Conservation (phyloP, 306 rosid species). For the Pachyrhizus erosus region DNA sequence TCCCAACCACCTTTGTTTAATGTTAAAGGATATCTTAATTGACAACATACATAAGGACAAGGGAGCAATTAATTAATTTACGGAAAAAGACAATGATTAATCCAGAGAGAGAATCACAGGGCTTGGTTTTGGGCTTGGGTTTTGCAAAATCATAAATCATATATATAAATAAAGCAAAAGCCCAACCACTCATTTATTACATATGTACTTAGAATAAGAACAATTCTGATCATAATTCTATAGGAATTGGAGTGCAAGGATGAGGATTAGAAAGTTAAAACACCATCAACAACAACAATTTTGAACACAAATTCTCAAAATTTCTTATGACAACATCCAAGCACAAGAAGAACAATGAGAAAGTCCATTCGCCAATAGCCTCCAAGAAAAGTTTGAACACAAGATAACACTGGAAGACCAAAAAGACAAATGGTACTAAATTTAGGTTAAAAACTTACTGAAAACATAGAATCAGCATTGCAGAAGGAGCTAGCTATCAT, state of each 20-base stretch:
- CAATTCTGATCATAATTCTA: slow-evolving; percentile 31
- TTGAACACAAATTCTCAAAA: neutral
- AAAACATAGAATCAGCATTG: slow-evolving; percentile 79
- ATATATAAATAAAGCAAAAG: neutral
- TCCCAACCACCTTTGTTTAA: slow-evolving; percentile 47
- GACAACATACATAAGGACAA: slow-evolving; percentile 38
- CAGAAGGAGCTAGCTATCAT: slow-evolving; percentile 78
- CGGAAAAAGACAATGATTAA: neutral
- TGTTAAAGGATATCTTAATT: slow-evolving; percentile 34
- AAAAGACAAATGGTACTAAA: neutral
- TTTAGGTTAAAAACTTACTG: slow-evolving; percentile 58
- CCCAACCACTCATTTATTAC: slow-evolving; percentile 37
- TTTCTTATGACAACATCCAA: neutral
- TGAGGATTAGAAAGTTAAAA: neutral
- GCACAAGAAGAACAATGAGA: slow-evolving; percentile 9
- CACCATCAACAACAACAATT: neutral
- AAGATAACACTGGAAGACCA: neutral
- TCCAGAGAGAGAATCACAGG: slow-evolving; percentile 27
- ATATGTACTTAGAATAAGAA: slow-evolving; percentile 33
- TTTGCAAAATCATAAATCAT: slow-evolving; percentile 27
- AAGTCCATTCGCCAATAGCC: neutral
- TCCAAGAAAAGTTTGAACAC: neutral
- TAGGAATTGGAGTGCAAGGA: neutral
- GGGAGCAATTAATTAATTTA: slow-evolving; percentile 21
- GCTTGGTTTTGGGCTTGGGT: neutral